These are phyloP conservation scores for Elongisporangium prolatum DNA, from an alignment of 352 stramenopile genomes.

Conservation along the genomic window DNA sequence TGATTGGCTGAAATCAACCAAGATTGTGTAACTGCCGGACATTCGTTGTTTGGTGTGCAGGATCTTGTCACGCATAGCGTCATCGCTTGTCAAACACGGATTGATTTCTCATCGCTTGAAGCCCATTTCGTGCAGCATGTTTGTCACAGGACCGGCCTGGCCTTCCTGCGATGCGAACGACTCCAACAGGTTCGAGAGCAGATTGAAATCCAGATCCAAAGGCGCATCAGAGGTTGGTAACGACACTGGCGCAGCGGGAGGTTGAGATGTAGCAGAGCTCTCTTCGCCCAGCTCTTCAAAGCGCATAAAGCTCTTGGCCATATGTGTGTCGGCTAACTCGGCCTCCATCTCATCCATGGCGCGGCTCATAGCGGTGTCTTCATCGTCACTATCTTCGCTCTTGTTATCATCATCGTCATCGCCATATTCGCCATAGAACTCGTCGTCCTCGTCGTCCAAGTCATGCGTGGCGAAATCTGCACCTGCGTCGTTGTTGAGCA, in stretches of 20 bases:
- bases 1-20: background rate
- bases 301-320: conserved; percentile 53
- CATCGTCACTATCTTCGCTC: conserved; percentile 18
- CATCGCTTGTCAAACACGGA: background rate
- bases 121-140: conserved; percentile 64
- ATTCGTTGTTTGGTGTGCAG: background rate
- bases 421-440: conserved; percentile 17
- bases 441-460: conserved; percentile 17
- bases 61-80: background rate
- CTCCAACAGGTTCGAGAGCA: conserved; percentile 79
- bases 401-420: conserved; percentile 28
- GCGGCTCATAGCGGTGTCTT: conserved; percentile 37
- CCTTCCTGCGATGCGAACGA: conserved; percentile 79
- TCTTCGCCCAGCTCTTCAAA: conserved; percentile 14
- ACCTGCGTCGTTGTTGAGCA: conserved; percentile 33
- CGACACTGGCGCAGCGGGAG: background rate
- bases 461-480: conserved; percentile 8
- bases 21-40: background rate
- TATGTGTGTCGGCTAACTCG: conserved; percentile 45
- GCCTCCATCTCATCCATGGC: conserved; percentile 79
- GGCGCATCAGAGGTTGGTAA: conserved; percentile 10
- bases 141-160: conserved; percentile 62
- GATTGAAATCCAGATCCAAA: conserved; percentile 76
- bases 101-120: conserved; percentile 11
- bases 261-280: background rate